Conservation (phyloP, 495 filamentous ascomycete species). For the Aspergillus indologenus region DNA sequence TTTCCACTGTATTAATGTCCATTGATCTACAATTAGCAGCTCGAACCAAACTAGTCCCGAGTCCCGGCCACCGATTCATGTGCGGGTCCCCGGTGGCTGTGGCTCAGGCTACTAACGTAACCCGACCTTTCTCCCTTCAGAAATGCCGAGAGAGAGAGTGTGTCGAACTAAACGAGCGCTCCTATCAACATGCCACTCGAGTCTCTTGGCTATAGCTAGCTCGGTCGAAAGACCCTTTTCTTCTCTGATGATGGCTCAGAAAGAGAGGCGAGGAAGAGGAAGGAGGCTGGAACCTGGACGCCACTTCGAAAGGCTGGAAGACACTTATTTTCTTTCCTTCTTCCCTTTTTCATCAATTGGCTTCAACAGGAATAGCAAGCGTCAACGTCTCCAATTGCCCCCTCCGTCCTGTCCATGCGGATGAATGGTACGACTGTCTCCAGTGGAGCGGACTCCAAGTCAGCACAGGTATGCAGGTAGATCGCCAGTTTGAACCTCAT, state of each 20-base stretch:
- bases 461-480: neutral
- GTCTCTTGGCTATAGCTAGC: neutral
- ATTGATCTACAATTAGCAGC: slow-evolving; percentile 7
- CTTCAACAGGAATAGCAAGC: neutral
- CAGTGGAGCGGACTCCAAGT: neutral
- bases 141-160: neutral
- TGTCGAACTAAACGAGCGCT: neutral
- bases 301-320: neutral
- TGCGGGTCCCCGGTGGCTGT: neutral
- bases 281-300: neutral
- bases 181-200: neutral
- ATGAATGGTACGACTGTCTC: no score
- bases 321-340: neutral
- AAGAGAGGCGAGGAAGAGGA: neutral
- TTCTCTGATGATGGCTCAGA: neutral
- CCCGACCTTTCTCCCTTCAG: neutral
- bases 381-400: neutral
- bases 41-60: neutral
- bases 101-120: neutral
- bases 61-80: neutral
- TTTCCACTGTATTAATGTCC: neutral
- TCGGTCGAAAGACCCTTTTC: neutral
- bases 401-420: neutral
- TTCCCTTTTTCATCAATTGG: no score
- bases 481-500: neutral